These are phyloP conservation scores for Camelina laxa DNA, from an alignment of 345 rosid species.

Conservation along the genomic window DNA sequence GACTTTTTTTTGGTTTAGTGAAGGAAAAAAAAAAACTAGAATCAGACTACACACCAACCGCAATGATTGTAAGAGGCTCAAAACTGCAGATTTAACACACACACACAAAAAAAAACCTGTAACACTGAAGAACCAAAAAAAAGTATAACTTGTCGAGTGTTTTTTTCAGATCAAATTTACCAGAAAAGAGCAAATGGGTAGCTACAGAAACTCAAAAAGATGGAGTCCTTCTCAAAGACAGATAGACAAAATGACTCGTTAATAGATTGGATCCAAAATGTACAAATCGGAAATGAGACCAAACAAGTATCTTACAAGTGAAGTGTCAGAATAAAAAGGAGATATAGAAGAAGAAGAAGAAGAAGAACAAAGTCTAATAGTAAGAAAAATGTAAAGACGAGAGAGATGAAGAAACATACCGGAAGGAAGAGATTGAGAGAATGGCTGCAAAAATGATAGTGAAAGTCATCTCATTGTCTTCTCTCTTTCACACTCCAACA, in stretches of 20 bases:
- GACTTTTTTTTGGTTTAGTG: neutral
- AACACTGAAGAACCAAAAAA: neutral
- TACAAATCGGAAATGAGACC: conserved; percentile 15
- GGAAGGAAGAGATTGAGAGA: neutral
- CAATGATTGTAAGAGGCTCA: neutral
- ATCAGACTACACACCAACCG: conserved; percentile 6
- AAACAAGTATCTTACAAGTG: conserved; percentile 17
- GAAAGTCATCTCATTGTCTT: conserved; percentile 59
- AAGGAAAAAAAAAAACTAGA: neutral
- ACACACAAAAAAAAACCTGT: neutral
- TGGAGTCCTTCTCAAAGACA: neutral
- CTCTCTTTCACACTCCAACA: conserved; percentile 38
- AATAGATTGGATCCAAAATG: conserved; percentile 39
- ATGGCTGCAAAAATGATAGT: conserved; percentile 40
- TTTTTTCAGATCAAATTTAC: conserved; percentile 19
- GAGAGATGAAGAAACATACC: conserved; percentile 35
- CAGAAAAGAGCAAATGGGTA: conserved; percentile 43
- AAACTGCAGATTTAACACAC: conserved; percentile 9
- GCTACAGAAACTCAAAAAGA: conserved; percentile 21
- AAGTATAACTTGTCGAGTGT: neutral
- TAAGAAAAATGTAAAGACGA: conserved; percentile 11
- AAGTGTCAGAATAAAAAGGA: conserved; percentile 29
- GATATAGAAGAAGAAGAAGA: neutral
- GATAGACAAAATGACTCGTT: neutral
- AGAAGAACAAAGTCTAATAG: neutral